phyloP scores from a whole-genome alignment of 495 filamentous ascomycete species.

The Gamarada debralockiae region DNA sequence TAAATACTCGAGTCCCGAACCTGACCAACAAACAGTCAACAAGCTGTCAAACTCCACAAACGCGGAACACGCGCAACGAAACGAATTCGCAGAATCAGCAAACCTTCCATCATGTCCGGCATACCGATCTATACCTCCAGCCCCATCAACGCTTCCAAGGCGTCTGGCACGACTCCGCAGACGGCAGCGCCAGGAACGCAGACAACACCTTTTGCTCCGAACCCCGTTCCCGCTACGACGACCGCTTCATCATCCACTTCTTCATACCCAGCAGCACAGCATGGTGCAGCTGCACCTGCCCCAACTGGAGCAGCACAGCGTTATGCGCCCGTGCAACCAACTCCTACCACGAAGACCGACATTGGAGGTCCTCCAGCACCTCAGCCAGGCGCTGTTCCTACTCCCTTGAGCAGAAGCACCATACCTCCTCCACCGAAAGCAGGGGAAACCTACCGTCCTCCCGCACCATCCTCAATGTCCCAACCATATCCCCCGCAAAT shows the following conservation, averaged over 20 bases:
- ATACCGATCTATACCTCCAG: conserved; percentile 48
- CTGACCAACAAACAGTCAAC: too few relatives aligned
- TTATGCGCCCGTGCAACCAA: conserved; percentile 20
- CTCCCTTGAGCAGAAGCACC: conserved; percentile 17
- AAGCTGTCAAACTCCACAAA: too few relatives aligned
- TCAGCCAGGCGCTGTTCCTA: conserved; percentile 46
- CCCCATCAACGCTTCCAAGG: conserved; percentile 39
- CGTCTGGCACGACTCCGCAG: conserved; percentile 33
- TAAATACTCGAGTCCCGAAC: too few relatives aligned
- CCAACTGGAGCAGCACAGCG: conserved; percentile 15
- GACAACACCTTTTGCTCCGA: conserved; percentile 2
- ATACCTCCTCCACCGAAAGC: conserved; percentile 49
- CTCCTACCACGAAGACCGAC: conserved; percentile 27
- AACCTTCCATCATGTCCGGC: conserved; percentile 32
- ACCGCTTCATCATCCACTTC: conserved; percentile 12
- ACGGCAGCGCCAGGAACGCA: conserved; percentile 19
- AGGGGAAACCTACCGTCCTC: conserved; percentile 31
- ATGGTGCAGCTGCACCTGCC: conserved; percentile 14
- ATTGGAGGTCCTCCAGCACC: conserved; percentile 34
- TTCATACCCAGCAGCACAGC: conserved; percentile 20
- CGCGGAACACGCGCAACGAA: too few relatives aligned
- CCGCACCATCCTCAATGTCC: conserved; percentile 19
- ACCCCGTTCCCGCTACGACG: conserved; percentile 2
- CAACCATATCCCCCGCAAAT: conserved; percentile 28
- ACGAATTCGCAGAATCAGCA: background rate